These are phyloP conservation scores for Phyllosticta citriasiana DNA, from an alignment of 2,329 filamentous ascomycete species.

Conservation along the genomic window DNA sequence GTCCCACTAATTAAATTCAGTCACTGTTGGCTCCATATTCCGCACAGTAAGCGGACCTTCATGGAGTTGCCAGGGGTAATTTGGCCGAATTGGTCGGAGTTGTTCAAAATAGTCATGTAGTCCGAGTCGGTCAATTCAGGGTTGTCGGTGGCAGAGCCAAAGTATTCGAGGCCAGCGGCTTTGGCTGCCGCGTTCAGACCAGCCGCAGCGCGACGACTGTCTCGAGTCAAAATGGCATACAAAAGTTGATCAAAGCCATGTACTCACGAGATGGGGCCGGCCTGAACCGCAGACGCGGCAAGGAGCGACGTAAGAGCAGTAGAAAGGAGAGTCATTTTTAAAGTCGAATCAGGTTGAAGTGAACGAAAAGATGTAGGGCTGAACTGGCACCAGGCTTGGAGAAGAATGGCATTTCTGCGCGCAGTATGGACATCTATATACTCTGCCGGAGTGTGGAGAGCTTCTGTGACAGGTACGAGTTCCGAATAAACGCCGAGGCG, in stretches of 20 bases:
- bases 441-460: background rate
- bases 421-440: constrained; percentile 3
- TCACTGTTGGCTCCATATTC: background rate
- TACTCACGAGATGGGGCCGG: constrained; percentile 11
- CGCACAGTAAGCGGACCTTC: constrained; percentile 12
- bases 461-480: constrained; percentile 1
- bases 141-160: constrained; percentile 21
- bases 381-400: background rate
- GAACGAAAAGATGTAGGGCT: constrained; percentile 1
- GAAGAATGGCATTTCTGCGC: background rate
- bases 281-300: constrained; percentile 13
- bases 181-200: constrained; percentile 18
- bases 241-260: background rate
- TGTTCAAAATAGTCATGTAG: constrained; percentile 15
- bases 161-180: constrained; percentile 18
- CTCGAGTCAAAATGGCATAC: background rate
- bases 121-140: constrained; percentile 14
- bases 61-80: constrained; percentile 19
- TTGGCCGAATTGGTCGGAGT: constrained; percentile 18
- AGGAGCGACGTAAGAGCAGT: constrained; percentile 13
- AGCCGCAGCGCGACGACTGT: constrained; percentile 13
- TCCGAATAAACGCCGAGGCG: background rate
- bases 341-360: constrained; percentile 1
- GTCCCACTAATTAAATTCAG: constrained; percentile 23
- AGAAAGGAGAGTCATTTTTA: constrained; percentile 10